Evolutionary conservation across 1,284 basidiomycete species (phyloP), one percentile per base, ranked within the genome.

Genomic region (Rhodofomes roseus): DNA sequence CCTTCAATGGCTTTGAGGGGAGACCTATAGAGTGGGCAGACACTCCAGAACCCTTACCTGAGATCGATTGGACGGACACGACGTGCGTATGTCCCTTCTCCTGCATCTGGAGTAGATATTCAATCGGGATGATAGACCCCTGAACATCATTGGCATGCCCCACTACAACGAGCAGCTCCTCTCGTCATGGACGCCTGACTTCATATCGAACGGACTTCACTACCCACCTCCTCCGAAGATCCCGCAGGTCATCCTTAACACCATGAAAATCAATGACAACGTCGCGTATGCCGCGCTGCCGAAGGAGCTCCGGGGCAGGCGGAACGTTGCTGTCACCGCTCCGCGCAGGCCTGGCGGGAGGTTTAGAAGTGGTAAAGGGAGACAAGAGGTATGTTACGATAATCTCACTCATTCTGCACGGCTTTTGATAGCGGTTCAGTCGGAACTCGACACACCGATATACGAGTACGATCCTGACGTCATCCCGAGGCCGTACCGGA

Each of bases 121-220:
- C 55, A 44, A 53, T 59, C 40, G 27, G 14, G 7, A 29, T n/a
- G 4, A 23, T 51, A 94, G 91, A 22, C 95, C 96, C 0, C 79
- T 99, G 56, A 98, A 94, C 70, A 77, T 82, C 50, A 86, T 99
- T 63, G 97, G 97, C 1, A 81, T 98, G 79, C 96, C 96, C 5
- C 84, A 91, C 74, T 98, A 98, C 72, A 81, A 86, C 53, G 79
- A 79, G 4, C 81, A 81, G 4, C 83, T 98, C 0, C 79, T 98
- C 6, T 98, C 95, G 12, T 88, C 90, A 20, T 90, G 94, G 82
- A 80, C 83, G 1, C 78, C 83, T 6, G 77, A 80, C 29, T 82
- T 89, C 61, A 68, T 80, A 31, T 73, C 81, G 18, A 68, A 70
- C 34, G 78, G 79, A 53, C 70, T 74, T 22, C 68, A 78, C 55